Percentiles rank a stretch among this genome's conserved stretches.
phyloP scores from a whole-genome alignment of 768 basidiomycete species.

The Boletus tomentosulus region DNA sequence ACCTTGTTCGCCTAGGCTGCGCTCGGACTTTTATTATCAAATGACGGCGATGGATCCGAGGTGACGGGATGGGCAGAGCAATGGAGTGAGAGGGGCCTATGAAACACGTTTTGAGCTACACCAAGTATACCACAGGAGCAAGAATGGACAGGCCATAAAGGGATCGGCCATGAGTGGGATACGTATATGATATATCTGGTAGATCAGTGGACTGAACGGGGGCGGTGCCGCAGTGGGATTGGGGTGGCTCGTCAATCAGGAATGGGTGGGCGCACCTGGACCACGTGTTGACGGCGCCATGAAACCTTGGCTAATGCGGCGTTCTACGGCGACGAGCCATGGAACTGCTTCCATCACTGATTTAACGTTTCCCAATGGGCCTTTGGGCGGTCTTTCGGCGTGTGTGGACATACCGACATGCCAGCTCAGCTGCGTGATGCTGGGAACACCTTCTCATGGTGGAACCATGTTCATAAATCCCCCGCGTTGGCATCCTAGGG shows the following conservation, averaged over 20 bases:
- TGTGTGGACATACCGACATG: slow-evolving; percentile 14
- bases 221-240: slow-evolving; percentile 24
- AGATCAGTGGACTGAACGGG: slow-evolving; percentile 26
- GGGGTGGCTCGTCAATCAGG: slow-evolving; percentile 14
- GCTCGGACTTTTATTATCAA: slow-evolving; percentile 32
- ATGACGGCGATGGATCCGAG: slow-evolving; percentile 27
- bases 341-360: slow-evolving; percentile 29
- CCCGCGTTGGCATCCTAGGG: slow-evolving; percentile 10
- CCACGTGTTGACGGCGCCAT: slow-evolving; percentile 32
- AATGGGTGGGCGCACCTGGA: slow-evolving; percentile 27
- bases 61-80: slow-evolving; percentile 17
- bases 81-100: slow-evolving; percentile 25
- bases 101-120: slow-evolving; percentile 31
- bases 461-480: slow-evolving; percentile 4
- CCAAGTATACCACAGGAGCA: slow-evolving; percentile 12
- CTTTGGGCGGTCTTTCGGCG: slow-evolving; percentile 10
- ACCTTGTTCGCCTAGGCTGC: slow-evolving; percentile 23
- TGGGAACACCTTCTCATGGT: slow-evolving; percentile 17
- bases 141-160: slow-evolving; percentile 27
- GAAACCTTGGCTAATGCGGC: slow-evolving; percentile 34
- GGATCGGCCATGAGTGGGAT: slow-evolving; percentile 15
- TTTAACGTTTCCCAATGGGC: slow-evolving; percentile 18
- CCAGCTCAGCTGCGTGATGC: slow-evolving; percentile 6
- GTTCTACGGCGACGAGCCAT: slow-evolving; percentile 29
- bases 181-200: slow-evolving; percentile 29